Evolutionary conservation across 352 stramenopile species (phyloP).

Genomic region (Phytophthora sp.): DNA sequence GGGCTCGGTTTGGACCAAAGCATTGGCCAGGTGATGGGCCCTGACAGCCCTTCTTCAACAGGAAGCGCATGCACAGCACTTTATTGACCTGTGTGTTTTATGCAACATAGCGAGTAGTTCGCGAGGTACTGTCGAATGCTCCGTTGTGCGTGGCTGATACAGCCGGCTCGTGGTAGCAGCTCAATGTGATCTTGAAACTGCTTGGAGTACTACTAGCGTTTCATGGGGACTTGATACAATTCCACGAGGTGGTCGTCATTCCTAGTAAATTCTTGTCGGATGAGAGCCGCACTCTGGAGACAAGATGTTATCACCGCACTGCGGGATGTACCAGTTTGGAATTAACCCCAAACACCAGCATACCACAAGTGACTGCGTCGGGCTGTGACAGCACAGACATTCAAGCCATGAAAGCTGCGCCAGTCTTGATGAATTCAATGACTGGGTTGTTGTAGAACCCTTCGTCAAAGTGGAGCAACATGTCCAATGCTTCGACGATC

Average conservation of each 20-base stretch:
- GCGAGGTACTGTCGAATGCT: not conserved
- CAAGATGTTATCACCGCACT: slow-evolving; percentile 1
- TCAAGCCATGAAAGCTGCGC: slow-evolving; percentile 3
- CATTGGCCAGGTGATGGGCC: slow-evolving; percentile 12
- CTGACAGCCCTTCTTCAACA: slow-evolving; percentile 12
- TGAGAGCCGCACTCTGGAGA: not conserved
- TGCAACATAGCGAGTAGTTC: not conserved
- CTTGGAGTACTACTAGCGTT: not conserved
- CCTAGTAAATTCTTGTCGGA: not conserved
- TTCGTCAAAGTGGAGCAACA: not conserved
- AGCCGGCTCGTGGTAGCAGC: not conserved
- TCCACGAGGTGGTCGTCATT: slow-evolving; percentile 20
- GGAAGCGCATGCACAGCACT: slow-evolving; percentile 14
- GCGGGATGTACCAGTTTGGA: slow-evolving; percentile 9
- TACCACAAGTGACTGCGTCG: not conserved
- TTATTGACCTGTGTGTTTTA: slow-evolving; percentile 17
- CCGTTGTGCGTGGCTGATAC: not conserved
- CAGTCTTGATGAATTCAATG: slow-evolving; percentile 1
- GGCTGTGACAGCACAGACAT: not conserved
- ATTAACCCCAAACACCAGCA: slow-evolving; percentile 20
- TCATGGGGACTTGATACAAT: slow-evolving; percentile 5
- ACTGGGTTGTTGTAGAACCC: slow-evolving; percentile 3
- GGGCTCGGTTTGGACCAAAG: slow-evolving; percentile 3
- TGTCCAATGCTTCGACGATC: slow-evolving; percentile 3
- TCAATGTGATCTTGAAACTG: not conserved